phyloP scores from a whole-genome alignment of 179 eudicot genomes.

The Silene vulgaris region DNA sequence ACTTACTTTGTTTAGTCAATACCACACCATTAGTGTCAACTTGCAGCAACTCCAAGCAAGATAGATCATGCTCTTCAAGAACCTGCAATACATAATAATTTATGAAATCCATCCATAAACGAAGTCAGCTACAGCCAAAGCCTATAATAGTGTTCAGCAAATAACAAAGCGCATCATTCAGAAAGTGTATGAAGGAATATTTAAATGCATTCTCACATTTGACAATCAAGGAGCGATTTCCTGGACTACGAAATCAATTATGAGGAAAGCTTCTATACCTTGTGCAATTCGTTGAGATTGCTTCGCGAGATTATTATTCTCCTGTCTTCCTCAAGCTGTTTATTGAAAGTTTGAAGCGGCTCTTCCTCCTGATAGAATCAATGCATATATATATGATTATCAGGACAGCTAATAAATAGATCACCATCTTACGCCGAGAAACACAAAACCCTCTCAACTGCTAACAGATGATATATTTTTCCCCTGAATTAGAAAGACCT shows the following conservation, averaged over 20 bases:
- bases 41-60: slow-evolving; percentile 76
- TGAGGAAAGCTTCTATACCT: slow-evolving; percentile 43
- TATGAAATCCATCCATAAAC: neutral
- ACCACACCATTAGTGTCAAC: slow-evolving; percentile 76
- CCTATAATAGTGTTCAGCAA: neutral
- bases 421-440: neutral
- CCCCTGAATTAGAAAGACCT: neutral
- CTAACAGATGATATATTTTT: neutral
- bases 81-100: slow-evolving; percentile 45
- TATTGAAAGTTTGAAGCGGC: slow-evolving; percentile 64
- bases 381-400: neutral
- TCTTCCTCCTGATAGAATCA: slow-evolving; percentile 75
- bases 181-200: neutral
- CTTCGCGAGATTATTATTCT: slow-evolving; percentile 81
- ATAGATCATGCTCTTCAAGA: slow-evolving; percentile 76
- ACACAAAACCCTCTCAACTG: neutral
- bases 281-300: slow-evolving; percentile 77
- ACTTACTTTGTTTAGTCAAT: slow-evolving; percentile 76
- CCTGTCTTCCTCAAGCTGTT: slow-evolving; percentile 91
- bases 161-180: neutral
- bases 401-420: neutral
- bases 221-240: slow-evolving; percentile 1
- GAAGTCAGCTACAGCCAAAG: neutral
- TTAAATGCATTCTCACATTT: slow-evolving; percentile 3
- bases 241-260: neutral